A percentile compares a stretch with the other conserved stretches of the same genome.
Evolutionary conservation across 305 asterid species (phyloP).

Genomic region (Fraxinus floribunda): DNA sequence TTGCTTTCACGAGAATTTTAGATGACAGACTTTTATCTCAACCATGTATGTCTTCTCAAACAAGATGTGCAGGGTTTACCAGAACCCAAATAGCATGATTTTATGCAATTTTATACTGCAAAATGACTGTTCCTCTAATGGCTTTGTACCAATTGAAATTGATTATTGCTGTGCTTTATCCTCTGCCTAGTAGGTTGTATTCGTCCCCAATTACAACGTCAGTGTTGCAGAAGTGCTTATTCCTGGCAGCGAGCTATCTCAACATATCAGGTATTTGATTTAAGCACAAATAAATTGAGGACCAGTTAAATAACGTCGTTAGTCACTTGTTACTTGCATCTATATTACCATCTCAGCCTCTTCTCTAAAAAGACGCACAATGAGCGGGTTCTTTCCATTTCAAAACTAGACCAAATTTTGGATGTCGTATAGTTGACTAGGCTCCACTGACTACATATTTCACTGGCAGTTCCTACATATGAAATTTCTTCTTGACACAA

Average conservation of each 20-base stretch:
- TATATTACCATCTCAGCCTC: not conserved
- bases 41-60: not conserved
- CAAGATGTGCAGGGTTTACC: not conserved
- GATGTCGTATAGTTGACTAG: not conserved
- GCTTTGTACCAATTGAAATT: not conserved
- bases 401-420: not conserved
- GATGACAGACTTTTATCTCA: not conserved
- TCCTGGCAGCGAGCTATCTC: conserved; percentile 73
- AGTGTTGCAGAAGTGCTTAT: conserved; percentile 70
- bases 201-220: conserved; percentile 70
- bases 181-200: conserved; percentile 39
- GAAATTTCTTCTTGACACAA: not conserved
- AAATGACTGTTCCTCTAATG: not conserved
- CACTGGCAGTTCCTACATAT: not conserved
- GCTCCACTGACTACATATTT: not conserved
- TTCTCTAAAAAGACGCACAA: not conserved
- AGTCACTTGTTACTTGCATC: not conserved
- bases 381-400: not conserved
- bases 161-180: not conserved
- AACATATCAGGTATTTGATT: conserved; percentile 57
- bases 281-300: not conserved
- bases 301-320: not conserved
- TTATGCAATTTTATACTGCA: not conserved
- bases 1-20: not conserved
- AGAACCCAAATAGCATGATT: not conserved